Conservation (phyloP, 2,329 filamentous ascomycete species). For the Colletotrichum gloeosporioides region DNA sequence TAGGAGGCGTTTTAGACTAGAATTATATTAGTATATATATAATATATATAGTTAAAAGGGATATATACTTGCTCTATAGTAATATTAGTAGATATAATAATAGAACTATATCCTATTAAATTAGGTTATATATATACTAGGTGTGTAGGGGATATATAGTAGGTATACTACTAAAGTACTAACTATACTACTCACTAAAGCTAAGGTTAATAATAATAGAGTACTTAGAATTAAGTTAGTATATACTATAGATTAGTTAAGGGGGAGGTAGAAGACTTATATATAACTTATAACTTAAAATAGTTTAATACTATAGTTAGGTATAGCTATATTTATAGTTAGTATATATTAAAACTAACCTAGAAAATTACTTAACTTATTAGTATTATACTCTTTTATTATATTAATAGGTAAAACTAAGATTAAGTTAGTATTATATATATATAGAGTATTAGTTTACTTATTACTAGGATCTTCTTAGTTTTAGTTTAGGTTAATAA, state of each 20-base stretch:
- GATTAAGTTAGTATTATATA: neutral
- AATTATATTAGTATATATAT: neutral
- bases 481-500: neutral
- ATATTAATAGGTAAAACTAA: neutral
- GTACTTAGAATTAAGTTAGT: neutral
- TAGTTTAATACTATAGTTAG: neutral
- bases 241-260: neutral
- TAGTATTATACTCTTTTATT: neutral
- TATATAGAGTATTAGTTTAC: neutral
- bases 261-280: neutral
- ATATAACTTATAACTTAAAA: neutral
- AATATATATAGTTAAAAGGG: neutral
- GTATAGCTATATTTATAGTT: neutral
- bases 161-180: neutral
- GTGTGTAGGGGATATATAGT: neutral
- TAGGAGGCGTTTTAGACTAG: neutral
- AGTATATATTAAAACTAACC: neutral
- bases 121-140: neutral
- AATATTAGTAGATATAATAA: neutral
- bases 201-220: neutral
- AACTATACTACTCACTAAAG: neutral
- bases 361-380: neutral
- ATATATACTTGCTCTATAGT: neutral
- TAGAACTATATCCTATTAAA: neutral
- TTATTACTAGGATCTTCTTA: neutral